Evolutionary conservation across 2,329 filamentous ascomycete genomes (phyloP).

Genomic region (Pseudodiploospora longispora): DNA sequence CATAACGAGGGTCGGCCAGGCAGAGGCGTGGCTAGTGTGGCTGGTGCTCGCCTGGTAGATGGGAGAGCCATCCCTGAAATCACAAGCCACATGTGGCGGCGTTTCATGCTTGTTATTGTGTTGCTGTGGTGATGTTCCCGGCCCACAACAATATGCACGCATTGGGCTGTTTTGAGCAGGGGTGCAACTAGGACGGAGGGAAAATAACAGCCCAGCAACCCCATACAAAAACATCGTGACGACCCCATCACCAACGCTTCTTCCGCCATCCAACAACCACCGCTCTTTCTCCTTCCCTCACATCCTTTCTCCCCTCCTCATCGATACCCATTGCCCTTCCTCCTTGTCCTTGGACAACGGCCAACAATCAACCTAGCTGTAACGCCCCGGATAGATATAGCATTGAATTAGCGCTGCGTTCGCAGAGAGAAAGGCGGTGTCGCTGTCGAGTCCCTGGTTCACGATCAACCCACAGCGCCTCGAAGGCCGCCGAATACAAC

Average conservation of each 20-base stretch:
- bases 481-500: not conserved
- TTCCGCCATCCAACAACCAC: not conserved
- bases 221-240: conserved; percentile 26
- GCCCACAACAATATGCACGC: conserved; percentile 12
- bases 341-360: not conserved
- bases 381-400: too few relatives aligned
- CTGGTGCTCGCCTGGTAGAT: not conserved
- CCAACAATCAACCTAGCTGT: too few relatives aligned
- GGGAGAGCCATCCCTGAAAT: not conserved
- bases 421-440: not conserved
- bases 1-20: too few relatives aligned
- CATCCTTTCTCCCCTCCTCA: conserved; percentile 4
- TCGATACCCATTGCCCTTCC: not conserved
- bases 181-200: not conserved
- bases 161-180: conserved; percentile 8
- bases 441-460: not conserved
- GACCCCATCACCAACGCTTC: conserved; percentile 5
- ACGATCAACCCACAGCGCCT: not conserved
- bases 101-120: conserved; percentile 6
- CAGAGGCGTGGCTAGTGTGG: not conserved
- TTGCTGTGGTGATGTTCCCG: conserved; percentile 15
- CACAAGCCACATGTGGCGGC: conserved; percentile 2
- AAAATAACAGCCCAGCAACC: conserved; percentile 17
- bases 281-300: not conserved
- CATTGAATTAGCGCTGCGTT: too few relatives aligned